A percentile compares a stretch with the other conserved stretches of the same genome.
Evolutionary conservation across 768 basidiomycete species (phyloP).

Genomic region (Tricholoma sp.): DNA sequence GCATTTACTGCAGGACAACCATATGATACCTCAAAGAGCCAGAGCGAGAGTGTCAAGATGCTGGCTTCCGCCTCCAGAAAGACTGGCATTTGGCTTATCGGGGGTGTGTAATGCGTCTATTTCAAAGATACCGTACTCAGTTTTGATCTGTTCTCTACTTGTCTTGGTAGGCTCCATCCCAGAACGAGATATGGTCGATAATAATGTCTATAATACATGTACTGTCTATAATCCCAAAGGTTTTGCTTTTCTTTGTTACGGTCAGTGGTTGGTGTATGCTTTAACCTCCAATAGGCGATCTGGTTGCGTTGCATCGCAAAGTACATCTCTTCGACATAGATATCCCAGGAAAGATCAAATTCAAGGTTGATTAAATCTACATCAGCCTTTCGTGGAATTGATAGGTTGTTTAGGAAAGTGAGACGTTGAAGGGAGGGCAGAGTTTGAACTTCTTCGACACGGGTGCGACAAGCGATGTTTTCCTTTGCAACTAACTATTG

Average conservation of each 20-base stretch:
- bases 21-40: conserved; percentile 50
- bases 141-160: background rate
- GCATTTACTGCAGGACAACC: conserved; percentile 50
- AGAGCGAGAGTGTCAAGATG: conserved; percentile 77
- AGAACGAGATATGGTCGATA: conserved; percentile 58
- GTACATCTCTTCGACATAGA: conserved; percentile 98
- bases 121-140: background rate
- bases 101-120: conserved; percentile 46
- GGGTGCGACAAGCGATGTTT: conserved; percentile 36
- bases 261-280: background rate
- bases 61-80: conserved; percentile 79
- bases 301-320: conserved; percentile 88
- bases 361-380: conserved; percentile 52
- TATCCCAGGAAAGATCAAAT: conserved; percentile 86
- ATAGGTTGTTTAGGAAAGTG: conserved; percentile 66
- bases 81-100: conserved; percentile 82
- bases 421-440: conserved; percentile 75
- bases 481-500: background rate
- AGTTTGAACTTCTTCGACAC: conserved; percentile 82
- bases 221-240: conserved; percentile 86
- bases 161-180: conserved; percentile 80
- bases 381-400: background rate
- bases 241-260: conserved; percentile 14
- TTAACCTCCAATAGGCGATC: conserved; percentile 50
- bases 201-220: conserved; percentile 87